phyloP scores from a whole-genome alignment of 2,329 filamentous ascomycete genomes.

The Aspergillus sp. region DNA sequence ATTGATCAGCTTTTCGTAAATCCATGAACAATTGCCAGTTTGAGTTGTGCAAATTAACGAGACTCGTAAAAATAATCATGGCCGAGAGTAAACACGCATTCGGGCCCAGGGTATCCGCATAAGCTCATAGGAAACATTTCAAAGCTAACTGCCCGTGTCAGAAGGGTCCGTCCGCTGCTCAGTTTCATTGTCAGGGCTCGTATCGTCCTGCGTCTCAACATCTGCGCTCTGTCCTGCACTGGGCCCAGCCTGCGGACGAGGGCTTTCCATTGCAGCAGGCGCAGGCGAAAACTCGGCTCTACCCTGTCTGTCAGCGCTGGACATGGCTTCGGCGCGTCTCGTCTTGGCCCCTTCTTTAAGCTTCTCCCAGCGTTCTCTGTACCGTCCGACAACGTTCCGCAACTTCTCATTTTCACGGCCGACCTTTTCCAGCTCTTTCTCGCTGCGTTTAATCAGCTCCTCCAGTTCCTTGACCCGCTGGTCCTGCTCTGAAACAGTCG shows the following conservation, averaged over 20 bases:
- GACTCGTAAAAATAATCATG: no score
- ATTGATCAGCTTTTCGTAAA: no score
- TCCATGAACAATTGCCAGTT: no score
- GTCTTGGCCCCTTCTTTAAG: conserved; percentile 63
- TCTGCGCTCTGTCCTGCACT: not conserved
- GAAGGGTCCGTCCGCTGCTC: no score
- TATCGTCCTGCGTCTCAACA: not conserved
- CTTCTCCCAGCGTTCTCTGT: conserved; percentile 66
- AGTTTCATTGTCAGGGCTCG: not conserved
- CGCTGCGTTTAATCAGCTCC: conserved; percentile 58
- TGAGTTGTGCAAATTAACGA: no score
- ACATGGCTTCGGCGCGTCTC: conserved; percentile 28
- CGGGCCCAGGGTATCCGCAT: no score
- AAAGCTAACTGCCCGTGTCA: no score
- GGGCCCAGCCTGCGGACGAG: not conserved
- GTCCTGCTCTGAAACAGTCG: conserved; percentile 38
- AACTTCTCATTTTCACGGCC: conserved; percentile 62
- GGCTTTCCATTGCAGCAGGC: not conserved
- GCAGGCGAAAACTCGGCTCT: not conserved
- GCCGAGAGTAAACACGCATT: no score
- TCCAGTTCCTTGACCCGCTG: conserved; percentile 65
- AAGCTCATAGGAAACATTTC: no score
- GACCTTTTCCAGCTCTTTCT: conserved; percentile 63
- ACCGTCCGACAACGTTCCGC: conserved; percentile 53
- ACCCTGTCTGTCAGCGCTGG: conserved; percentile 9